Base-by-base conservation (phyloP, 2,329 filamentous ascomycete species). In the Arthrinium puccinioides region DNA sequence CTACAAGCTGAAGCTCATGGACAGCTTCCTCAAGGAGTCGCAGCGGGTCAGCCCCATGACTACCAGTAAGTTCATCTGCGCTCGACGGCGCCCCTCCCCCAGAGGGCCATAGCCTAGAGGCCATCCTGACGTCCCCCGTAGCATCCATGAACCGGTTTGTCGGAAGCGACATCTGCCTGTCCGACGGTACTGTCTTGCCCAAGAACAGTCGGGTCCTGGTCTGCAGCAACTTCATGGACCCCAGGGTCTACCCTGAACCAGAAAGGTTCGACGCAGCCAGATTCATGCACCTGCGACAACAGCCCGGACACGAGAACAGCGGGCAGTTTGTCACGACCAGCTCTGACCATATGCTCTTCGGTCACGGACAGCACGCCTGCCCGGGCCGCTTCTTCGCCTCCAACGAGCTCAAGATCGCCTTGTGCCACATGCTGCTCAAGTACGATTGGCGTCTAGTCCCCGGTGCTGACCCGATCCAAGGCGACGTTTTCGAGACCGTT, bases 11-110 rank as follows among this genome's bases (percentile, higher is more conserved):
- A 52, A 50, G 42, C 56, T 62, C 21, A 51, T 65, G 40, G 62
- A 67, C 41, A 63, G 58, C 41, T 64, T 66, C 40, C 29, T 66
- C 33, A 66, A 64, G 42, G 63, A 66, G 44, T 56, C 55, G 11
- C 52, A 59, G 37, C 46, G 62, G 15, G 9, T 56, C 5, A 47
- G 43, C 2, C 61, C 61, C 2, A 44, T 57, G 20, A 24, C 31
- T 4, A 6, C 39, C 6, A 38, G 58, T 62, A 50, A 38, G 54
- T 46, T 10, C 21, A 26, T 19, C 25, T 21, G 5, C 13, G 23
- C 23, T 25, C 8, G 23, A 8, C 23, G 23, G 9, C 23, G 23
- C 23, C 23, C 23, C 23, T 13, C 23, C 23, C 23, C 23, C n/a
- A 37, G 59, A 13, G 56, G 59, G 42, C 55, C 49, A 38, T 54